These are phyloP conservation scores for Aspergillus nomiae DNA, from an alignment of 2,329 filamentous ascomycete species.

Conservation along the genomic window DNA sequence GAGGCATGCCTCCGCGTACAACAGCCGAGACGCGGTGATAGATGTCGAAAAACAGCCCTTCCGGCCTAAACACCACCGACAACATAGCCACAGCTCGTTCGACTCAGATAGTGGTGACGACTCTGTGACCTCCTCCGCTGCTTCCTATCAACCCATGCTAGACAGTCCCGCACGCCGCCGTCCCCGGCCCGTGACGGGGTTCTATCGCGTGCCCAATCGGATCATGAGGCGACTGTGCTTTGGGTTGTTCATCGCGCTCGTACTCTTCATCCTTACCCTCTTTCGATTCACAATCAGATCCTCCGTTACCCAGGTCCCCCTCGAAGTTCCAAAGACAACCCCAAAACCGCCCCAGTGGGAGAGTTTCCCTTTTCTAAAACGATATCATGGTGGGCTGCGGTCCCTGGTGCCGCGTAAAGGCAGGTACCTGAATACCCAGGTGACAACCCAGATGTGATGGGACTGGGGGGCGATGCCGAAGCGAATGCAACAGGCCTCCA, in stretches of 20 bases:
- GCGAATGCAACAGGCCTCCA: conserved; percentile 28
- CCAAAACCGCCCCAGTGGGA: conserved; percentile 76
- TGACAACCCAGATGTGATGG: conserved; percentile 58
- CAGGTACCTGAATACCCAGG: conserved; percentile 78
- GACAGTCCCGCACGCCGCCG: conserved; percentile 35
- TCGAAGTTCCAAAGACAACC: conserved; percentile 58
- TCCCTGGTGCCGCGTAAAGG: conserved; percentile 66
- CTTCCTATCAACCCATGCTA: conserved; percentile 55
- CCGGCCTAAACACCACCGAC: conserved; percentile 24
- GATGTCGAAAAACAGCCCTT: conserved; percentile 38
- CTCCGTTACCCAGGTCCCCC: conserved; percentile 29
- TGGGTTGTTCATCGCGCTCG: conserved; percentile 66
- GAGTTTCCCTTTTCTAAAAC: conserved; percentile 77
- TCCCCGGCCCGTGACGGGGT: conserved; percentile 32
- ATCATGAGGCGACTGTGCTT: conserved; percentile 79
- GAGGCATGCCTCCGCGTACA: conserved; percentile 32
- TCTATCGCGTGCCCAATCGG: conserved; percentile 69
- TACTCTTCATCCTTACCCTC: conserved; percentile 76
- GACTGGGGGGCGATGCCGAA: conserved; percentile 43
- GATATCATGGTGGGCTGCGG: conserved; percentile 87
- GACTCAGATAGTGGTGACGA: conserved; percentile 33
- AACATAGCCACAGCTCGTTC: conserved; percentile 27
- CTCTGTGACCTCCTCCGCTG: conserved; percentile 45
- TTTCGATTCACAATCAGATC: conserved; percentile 68
- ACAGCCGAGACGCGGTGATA: conserved; percentile 23